Evolutionary conservation across 805 yeast genomes (phyloP), one percentile per base, ranked within the genome.

Genomic region (Hanseniaspora jakobsenii): DNA sequence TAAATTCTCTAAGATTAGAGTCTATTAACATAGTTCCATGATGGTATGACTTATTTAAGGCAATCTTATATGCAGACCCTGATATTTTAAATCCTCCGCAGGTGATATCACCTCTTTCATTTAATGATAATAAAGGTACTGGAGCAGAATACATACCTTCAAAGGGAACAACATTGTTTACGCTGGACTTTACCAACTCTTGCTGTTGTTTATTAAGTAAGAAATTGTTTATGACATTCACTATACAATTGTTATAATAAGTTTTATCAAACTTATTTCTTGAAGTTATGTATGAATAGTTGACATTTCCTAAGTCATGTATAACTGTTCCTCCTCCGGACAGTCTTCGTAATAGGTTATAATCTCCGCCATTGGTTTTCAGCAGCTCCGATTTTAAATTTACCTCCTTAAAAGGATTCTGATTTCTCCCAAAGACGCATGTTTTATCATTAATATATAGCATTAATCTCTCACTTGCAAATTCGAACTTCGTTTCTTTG

Each of bases 261-360:
- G 66, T 64, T 51, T 93, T 56, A 62, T 72, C 66, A 56, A 91
- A 91, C 2, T 69, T 70, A 10, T 67, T 70, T 49, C 82, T 71
- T 3, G 82, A 67, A 8, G 82, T 75, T 66, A 89, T 76, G 54
- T 73, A 85, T 4, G 93, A 78, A 60, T 79, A 91, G 56, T 91
- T 91, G 16, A 79, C 76, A 54, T 91, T 91, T 0, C 96, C 95
- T 4, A 68, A 51, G 60, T 89, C 98, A 58, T 91, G 99, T 9
- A 86, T 94, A 1, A 91, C 99, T 0, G 96, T 77, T 0, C 99
- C 99, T 2, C 99, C 99, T 0, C 99, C 99, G 7, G 91, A 78
- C 38, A 72, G 65, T 46, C 99, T 66, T 52, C 99, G 66, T 5
- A 91, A 57, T 6, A 87, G 55, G 0, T 94, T 89, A 21, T 83